Evolutionary conservation across 2,329 filamentous ascomycete species (phyloP).

Genomic region (Pseudocercospora fuligena): DNA sequence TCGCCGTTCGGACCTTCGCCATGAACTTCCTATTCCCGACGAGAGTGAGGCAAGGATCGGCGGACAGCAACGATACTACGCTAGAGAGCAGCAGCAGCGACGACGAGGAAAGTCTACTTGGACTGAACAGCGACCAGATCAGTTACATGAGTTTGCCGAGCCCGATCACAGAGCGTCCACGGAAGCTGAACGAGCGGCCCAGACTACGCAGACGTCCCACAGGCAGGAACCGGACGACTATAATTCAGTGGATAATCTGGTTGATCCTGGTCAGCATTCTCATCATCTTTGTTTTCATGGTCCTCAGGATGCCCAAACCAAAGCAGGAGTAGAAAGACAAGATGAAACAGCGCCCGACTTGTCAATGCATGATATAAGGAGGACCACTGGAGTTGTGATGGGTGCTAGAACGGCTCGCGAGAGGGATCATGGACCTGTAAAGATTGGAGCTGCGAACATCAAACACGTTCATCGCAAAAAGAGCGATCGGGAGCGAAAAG

Average conservation of each 20-base stretch:
- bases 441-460: neutral
- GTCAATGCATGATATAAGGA: neutral
- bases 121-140: neutral
- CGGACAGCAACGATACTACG: neutral
- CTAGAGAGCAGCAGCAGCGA: neutral
- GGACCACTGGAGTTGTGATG: neutral
- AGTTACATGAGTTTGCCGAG: neutral
- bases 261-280: neutral
- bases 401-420: neutral
- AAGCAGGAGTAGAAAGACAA: neutral
- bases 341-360: neutral
- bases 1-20: neutral
- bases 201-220: neutral
- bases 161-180: neutral
- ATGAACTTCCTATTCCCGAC: conserved; percentile 3
- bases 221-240: neutral
- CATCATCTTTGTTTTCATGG: neutral
- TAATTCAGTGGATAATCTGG: neutral
- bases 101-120: neutral
- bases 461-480: neutral
- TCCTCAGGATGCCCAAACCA: neutral
- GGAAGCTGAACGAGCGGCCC: neutral
- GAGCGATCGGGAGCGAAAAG: neutral
- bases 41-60: neutral
- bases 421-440: neutral